Evolutionary conservation across 2,329 filamentous ascomycete species (phyloP).

Genomic region (Alternaria sp.): DNA sequence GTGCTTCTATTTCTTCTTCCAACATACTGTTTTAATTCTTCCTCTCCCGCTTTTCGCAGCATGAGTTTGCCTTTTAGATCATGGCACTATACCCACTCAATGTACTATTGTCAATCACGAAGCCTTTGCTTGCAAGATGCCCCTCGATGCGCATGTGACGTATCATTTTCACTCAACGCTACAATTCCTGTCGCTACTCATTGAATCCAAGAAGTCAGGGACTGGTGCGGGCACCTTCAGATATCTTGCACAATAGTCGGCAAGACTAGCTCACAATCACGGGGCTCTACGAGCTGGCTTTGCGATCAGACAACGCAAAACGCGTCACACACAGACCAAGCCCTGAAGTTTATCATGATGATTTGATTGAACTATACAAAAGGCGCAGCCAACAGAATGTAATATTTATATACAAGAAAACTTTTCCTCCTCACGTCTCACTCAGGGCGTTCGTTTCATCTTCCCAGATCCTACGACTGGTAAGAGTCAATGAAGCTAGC

Average conservation of each 20-base stretch:
- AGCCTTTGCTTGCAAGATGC: neutral
- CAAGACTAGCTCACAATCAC: neutral
- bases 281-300: neutral
- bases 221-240: neutral
- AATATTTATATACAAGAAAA: slow-evolving; percentile 6
- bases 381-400: slow-evolving; percentile 5
- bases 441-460: neutral
- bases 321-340: neutral
- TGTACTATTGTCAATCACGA: neutral
- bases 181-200: neutral
- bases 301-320: neutral
- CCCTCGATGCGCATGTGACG: neutral
- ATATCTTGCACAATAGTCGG: accelerated
- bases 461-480: neutral
- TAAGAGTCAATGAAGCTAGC: neutral
- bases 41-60: neutral
- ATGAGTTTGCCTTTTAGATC: neutral
- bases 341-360: neutral
- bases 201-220: accelerated
- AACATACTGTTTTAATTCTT: neutral
- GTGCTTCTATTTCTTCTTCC: neutral
- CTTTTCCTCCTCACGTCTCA: neutral
- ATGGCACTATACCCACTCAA: slow-evolving; percentile 18
- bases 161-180: neutral
- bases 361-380: neutral